Evolutionary conservation across 768 basidiomycete species (phyloP), one percentile per base, ranked within the genome.

Genomic region (Nidularia pulvinata): DNA sequence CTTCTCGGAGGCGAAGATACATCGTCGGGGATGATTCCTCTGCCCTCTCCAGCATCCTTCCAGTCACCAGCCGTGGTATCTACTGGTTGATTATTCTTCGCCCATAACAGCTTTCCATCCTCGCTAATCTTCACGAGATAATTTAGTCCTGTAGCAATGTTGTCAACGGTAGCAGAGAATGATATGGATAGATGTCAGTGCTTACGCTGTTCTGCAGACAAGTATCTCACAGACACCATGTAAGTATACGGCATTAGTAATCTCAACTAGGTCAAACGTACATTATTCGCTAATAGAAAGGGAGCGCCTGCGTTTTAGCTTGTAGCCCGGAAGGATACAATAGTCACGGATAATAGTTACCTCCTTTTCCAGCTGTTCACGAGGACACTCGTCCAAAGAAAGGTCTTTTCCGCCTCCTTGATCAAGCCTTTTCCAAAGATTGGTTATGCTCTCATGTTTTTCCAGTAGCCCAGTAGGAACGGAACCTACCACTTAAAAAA

Each of bases 341-440:
- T n/a, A 14, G 44, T 48, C 52, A 34, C 14, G 14, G 13, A 22
- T 14, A 36, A 14, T 19, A 57, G 65, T 50, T 47, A 78, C 81
- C 73, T 88, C 85, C 61, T 72, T 78, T 60, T 89, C 86, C 25
- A 88, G 70, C 49, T 65, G 76, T 53, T 84, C 79, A 19, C 86
- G 68, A 5, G 84, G 72, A 58, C 86, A 84, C 59, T 85, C 81
- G n/a, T 75, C 71, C 10, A 88, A 66, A 1, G 77, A 77, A 1
- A 88, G 54, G 16, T 76, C 61, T 59, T 82, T 84, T 1, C 86
- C 88, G 1, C 61, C 78, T 1, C 86, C 87, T 35, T 71, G 64
- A 56, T 89, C 86, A 0, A 89, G 75, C 88, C 84, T 87, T 43
- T 7, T n/a, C n/a, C n/a, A n/a, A n/a, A n/a, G n/a, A n/a, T n/a